Base-by-base conservation (phyloP, 768 basidiomycete genomes). In the Russula emetica region DNA sequence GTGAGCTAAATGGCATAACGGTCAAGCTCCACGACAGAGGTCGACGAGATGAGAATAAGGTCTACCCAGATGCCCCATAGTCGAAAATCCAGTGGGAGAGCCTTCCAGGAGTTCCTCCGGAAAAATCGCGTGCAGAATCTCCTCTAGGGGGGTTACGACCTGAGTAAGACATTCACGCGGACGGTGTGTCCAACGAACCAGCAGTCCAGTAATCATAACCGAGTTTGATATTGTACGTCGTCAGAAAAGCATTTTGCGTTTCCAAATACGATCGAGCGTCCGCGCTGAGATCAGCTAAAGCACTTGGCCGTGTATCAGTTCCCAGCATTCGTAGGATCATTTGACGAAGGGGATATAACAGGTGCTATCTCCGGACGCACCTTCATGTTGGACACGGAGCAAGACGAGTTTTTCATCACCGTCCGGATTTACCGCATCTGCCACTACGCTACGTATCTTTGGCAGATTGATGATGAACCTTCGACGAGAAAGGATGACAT, bases 201-300 rank as follows among this genome's bases (percentile, higher is more conserved):
- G 92, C 83, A 2, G 83, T 86, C 96, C 96, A 98, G 74, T 92
- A 88, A 71, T 89, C 81, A 72, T 98, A 98, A 61, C 83, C 81
- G 49, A 98, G 76, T 26, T 85, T 75, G 47, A 98, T 66, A 0
- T 75, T 76, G 70, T 92, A 83, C 18, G 77, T 74, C 9, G 83
- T 77, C n/a, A 92, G 71, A 7, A 82, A 83, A 42, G 78, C 79
- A 4, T 80, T 74, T 67, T 87, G 81, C n/a, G 75, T 73, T 30
- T 79, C 73, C 61, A 97, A 73, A 67, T 85, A 84, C 6, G 80
- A 75, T 54, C 75, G 74, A 47, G 84, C 79, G 36, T 85, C 82
- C 10, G 74, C 72, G 28, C 85, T 76, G 71, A 95, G 78, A 59
- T 88, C 82, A 74, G 82, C 92, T 93, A 76, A 77, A 81, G 84